Percentiles rank a stretch among this genome's conserved stretches.
Evolutionary conservation across 139 green algal genomes (phyloP).

Genomic region (Pleodorina starrii): DNA sequence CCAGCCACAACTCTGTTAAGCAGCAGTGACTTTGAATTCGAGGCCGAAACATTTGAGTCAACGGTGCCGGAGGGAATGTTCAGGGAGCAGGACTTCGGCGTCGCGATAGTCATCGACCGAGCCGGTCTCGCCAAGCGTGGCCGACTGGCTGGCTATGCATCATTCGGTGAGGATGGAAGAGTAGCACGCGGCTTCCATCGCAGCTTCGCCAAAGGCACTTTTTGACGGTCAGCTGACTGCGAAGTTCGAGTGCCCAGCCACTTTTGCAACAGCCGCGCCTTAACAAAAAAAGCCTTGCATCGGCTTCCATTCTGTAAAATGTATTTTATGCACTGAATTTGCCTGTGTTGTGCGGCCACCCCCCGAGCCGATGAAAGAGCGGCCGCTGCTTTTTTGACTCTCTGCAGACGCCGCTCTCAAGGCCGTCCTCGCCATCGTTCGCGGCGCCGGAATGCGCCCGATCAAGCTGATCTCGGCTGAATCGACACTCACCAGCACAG

Average conservation of each 20-base stretch:
- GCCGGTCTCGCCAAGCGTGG: background rate
- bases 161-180: background rate
- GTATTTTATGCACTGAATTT: no score
- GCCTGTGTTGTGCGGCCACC: no score
- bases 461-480: background rate
- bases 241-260: no score
- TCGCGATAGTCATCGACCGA: background rate
- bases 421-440: background rate
- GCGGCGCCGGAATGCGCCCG: background rate
- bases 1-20: background rate
- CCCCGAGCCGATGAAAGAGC: no score
- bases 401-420: background rate
- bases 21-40: background rate
- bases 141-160: background rate
- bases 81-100: background rate
- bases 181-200: no score
- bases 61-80: background rate
- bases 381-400: no score
- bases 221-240: no score
- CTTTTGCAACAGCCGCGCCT: no score
- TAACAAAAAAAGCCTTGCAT: no score
- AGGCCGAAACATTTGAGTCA: conserved; percentile 16
- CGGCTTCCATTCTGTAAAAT: no score
- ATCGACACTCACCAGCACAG: no score
- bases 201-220: no score